A percentile compares a stretch with the other conserved stretches of the same genome.
Evolutionary conservation across 2,329 filamentous ascomycete genomes (phyloP).

Genomic region (Colletotrichum tanaceti): DNA sequence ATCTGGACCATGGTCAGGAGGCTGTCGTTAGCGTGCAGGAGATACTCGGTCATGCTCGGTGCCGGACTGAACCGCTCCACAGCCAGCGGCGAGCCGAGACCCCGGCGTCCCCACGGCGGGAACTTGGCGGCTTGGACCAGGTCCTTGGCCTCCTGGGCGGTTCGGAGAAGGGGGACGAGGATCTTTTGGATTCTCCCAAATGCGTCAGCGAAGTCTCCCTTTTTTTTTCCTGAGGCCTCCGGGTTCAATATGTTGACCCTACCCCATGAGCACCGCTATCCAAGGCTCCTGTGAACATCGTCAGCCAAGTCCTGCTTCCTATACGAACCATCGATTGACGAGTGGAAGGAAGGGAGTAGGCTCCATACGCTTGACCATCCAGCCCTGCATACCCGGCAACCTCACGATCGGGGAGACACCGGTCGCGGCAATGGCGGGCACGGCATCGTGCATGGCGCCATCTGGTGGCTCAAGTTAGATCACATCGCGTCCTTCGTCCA

Average conservation of each 20-base stretch:
- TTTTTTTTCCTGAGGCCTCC: too few relatives aligned
- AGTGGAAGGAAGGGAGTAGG: background rate
- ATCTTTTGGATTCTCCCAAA: constrained; percentile 47
- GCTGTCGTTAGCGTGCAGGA: constrained; percentile 66
- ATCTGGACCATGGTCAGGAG: constrained; percentile 76
- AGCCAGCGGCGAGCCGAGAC: constrained; percentile 67
- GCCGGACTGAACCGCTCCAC: constrained; percentile 61
- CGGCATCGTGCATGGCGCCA: constrained; percentile 64
- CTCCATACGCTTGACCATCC: constrained; percentile 66
- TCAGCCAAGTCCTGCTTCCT: background rate
- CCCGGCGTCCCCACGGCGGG: constrained; percentile 64
- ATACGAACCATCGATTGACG: background rate
- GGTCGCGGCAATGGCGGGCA: constrained; percentile 62
- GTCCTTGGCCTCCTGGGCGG: constrained; percentile 62
- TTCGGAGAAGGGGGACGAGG: constrained; percentile 66
- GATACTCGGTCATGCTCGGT: constrained; percentile 65
- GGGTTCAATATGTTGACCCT: constrained; percentile 25
- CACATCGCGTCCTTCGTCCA: background rate
- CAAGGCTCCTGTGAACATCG: constrained; percentile 58
- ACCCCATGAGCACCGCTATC: constrained; percentile 69
- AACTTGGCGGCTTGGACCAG: constrained; percentile 67
- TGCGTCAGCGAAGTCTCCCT: constrained; percentile 23
- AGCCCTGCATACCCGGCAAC: constrained; percentile 67
- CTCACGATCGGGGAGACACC: constrained; percentile 59
- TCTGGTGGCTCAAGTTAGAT: constrained; percentile 47